A percentile compares a stretch with the other conserved stretches of the same genome.
Conservation (phyloP, 1,139 yeast genomes). For the Protomyces arabidopsidicola region DNA sequence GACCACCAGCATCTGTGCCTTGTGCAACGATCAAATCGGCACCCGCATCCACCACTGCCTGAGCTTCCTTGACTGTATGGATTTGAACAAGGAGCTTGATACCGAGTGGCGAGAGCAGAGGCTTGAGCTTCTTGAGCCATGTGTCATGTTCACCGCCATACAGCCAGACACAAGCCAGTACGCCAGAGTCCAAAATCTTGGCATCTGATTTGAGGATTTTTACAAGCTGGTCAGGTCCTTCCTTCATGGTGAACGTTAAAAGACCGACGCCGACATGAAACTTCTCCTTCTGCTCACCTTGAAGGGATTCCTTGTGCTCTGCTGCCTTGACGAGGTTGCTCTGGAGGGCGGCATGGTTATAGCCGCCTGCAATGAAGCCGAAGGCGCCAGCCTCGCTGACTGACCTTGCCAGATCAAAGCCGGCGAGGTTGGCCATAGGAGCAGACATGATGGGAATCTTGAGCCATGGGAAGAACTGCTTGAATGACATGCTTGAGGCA, state of each 20-base stretch:
- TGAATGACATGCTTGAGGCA: neutral
- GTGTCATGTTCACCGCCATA: slow-evolving; percentile 40
- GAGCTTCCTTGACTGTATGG: slow-evolving; percentile 46
- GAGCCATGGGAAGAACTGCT: slow-evolving; percentile 23
- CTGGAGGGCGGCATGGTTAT: slow-evolving; percentile 36
- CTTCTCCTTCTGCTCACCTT: neutral
- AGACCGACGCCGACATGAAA: slow-evolving; percentile 28
- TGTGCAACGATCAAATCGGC: slow-evolving; percentile 48
- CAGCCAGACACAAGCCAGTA: slow-evolving; percentile 28
- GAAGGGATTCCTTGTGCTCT: neutral
- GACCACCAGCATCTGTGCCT: slow-evolving; percentile 56
- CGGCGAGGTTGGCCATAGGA: slow-evolving; percentile 31
- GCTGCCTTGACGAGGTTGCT: slow-evolving; percentile 25
- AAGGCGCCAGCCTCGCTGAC: slow-evolving; percentile 46
- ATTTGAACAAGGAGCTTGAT: slow-evolving; percentile 44
- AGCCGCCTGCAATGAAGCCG: slow-evolving; percentile 49
- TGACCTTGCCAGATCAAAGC: slow-evolving; percentile 42
- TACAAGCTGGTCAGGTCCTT: slow-evolving; percentile 2
- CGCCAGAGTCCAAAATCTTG: slow-evolving; percentile 31
- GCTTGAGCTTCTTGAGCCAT: slow-evolving; percentile 40
- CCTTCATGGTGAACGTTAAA: slow-evolving; percentile 16
- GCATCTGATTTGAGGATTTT: slow-evolving; percentile 6
- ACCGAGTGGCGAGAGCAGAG: slow-evolving; percentile 35
- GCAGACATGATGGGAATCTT: slow-evolving; percentile 28
- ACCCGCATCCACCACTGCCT: slow-evolving; percentile 37